Percentiles rank a stretch among this genome's conserved stretches.
Evolutionary conservation across 139 green algal species (phyloP).

Genomic region (Microglena sp.): DNA sequence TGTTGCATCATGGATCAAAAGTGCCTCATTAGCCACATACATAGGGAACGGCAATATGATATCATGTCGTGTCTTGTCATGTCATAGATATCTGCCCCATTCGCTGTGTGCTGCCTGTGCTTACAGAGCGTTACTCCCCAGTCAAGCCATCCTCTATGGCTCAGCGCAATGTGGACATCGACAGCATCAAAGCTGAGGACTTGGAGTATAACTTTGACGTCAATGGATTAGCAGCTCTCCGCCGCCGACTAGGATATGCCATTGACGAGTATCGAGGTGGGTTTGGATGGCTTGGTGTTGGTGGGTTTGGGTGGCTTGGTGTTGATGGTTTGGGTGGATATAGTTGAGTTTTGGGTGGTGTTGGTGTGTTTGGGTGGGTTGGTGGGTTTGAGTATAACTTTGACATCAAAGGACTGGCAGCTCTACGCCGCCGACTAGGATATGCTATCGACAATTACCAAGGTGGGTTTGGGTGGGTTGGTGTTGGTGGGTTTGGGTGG

Average conservation of each 20-base stretch:
- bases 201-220: constrained; percentile 58
- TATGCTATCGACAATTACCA: constrained; percentile 38
- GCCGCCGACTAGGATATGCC: constrained; percentile 25
- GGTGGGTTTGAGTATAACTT: constrained; percentile 66
- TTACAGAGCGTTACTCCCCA: constrained; percentile 31
- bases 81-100: no score
- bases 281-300: neutral
- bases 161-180: constrained; percentile 21
- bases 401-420: constrained; percentile 29
- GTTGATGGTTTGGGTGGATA: no score
- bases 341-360: no score
- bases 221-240: constrained; percentile 24
- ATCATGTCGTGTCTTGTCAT: no score
- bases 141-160: constrained; percentile 39
- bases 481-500: constrained; percentile 3
- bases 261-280: constrained; percentile 34
- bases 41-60: no score
- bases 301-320: no score
- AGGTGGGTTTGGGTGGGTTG: constrained; percentile 11
- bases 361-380: no score
- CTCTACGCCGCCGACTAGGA: constrained; percentile 25
- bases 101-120: no score
- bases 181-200: constrained; percentile 32
- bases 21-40: no score
- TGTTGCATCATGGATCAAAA: no score